Base-by-base conservation (phyloP, 805 yeast genomes). In the Trichomonascus vanleenenianus region DNA sequence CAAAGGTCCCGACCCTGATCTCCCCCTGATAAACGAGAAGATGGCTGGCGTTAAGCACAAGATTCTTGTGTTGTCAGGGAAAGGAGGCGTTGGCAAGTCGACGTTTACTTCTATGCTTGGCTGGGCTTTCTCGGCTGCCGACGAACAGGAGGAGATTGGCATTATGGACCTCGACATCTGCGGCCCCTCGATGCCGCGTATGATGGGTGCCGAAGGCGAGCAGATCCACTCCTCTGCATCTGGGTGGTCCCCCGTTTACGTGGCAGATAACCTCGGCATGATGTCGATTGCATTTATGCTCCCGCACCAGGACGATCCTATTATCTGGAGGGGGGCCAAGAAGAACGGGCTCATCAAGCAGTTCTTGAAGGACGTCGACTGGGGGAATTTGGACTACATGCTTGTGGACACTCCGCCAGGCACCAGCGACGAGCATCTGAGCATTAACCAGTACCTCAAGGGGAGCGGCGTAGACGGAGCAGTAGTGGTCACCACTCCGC, bases 331-430 rank as follows among this genome's bases (percentile, higher is more conserved):
- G 58, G 97, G 97, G 3, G 81, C 87, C n/a, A 93, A 93, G 68
- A 93, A 93, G 66, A 88, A 85, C 56, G 88, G 94, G 0, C 71
- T 93, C 40, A 93, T 93, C 43, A 93, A 93, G 59, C 96, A 88
- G 66, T 93, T 93, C 57, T 70, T 93, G 44, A 87, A 85, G 59
- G 97, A 91, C 56, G 97, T 93, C 2, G 88, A 86, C 56, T 93
- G 99, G 99, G 96, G 95, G 3, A 52, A 57, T 11, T 56, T 71
- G 11, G 97, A 93, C 62, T 93, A 85, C 58, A 70, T 93, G 53
- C 75, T 93, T 12, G 83, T 93, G 14, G 99, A 93, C 58, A 93
- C 99, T 0, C 99, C 98, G 0, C 99, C 99, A 0, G 98, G 99
- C 0, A 93, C 99, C 0, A 83, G 96, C 0, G 99, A 93, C 64